Conservation (phyloP, 2,329 filamentous ascomycete genomes). For the Monascus ruber region DNA sequence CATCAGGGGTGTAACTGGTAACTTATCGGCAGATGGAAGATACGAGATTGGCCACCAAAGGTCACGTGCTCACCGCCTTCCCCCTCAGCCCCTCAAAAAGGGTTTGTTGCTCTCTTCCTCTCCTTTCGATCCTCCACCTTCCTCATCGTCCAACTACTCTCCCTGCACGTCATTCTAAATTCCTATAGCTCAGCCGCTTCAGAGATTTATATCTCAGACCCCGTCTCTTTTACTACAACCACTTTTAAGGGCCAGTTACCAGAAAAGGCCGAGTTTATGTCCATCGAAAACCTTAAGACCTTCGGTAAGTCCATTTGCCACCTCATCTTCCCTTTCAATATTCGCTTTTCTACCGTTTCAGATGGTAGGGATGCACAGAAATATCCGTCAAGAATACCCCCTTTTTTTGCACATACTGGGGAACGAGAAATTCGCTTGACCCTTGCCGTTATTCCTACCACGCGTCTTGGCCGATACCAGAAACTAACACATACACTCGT, state of each 20-base stretch:
- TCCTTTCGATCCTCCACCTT: constrained; percentile 14
- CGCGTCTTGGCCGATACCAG: constrained; percentile 9
- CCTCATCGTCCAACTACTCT: constrained; percentile 7
- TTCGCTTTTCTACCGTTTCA: not conserved
- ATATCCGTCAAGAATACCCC: no score
- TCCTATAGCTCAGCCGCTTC: constrained; percentile 12
- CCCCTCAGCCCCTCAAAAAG: constrained; percentile 25
- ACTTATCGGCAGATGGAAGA: not conserved
- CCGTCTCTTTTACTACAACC: constrained; percentile 18
- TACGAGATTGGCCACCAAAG: not conserved
- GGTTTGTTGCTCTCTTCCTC: constrained; percentile 20
- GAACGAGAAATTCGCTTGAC: no score
- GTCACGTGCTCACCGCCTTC: constrained; percentile 12
- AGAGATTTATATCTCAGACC: constrained; percentile 24
- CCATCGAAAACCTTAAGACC: constrained; percentile 97
- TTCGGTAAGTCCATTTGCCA: constrained; percentile 56
- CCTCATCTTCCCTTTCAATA: constrained; percentile 12
- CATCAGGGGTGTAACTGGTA: not conserved
- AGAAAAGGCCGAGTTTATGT: constrained; percentile 81
- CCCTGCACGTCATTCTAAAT: constrained; percentile 6
- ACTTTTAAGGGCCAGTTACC: constrained; percentile 37
- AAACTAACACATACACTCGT: constrained; percentile 21
- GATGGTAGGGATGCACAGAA: not conserved
- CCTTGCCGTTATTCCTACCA: no score
- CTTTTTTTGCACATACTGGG: no score